phyloP scores from a whole-genome alignment of 805 yeast genomes.

The Barnettozyma vustinii region DNA sequence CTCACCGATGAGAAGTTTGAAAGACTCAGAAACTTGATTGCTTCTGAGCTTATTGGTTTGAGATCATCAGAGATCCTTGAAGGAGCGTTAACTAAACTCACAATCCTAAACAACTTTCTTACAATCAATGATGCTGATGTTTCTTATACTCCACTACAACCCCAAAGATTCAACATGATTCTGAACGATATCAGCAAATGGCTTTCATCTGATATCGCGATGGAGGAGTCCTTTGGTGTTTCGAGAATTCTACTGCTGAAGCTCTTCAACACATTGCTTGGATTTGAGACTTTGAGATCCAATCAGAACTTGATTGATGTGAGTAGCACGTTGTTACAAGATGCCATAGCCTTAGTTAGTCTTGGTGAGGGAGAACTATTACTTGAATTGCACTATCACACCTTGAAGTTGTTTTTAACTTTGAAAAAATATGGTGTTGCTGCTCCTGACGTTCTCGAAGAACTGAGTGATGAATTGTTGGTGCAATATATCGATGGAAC shows the following conservation, averaged over 20 bases:
- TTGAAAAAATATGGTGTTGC: conserved; percentile 24
- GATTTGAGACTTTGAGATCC: conserved; percentile 8
- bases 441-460: conserved; percentile 31
- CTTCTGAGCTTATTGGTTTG: conserved; percentile 60
- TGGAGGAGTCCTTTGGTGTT: conserved; percentile 46
- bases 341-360: conserved; percentile 38
- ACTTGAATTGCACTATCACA: conserved; percentile 39
- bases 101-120: conserved; percentile 42
- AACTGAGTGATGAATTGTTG: conserved; percentile 33
- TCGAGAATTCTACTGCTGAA: conserved; percentile 47
- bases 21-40: conserved; percentile 52
- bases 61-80: conserved; percentile 35
- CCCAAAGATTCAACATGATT: conserved; percentile 61
- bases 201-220: conserved; percentile 58
- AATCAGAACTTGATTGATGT: conserved; percentile 30
- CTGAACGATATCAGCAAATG: conserved; percentile 47
- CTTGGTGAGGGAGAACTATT: conserved; percentile 31
- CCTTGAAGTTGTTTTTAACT: conserved; percentile 38
- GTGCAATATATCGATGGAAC: conserved; percentile 34
- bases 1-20: conserved; percentile 36
- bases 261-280: conserved; percentile 34
- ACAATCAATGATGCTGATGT: conserved; percentile 20
- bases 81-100: conserved; percentile 41
- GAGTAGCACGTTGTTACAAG: conserved; percentile 35
- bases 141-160: conserved; percentile 43